Conservation (phyloP, 352 stramenopile genomes). For the Phytophthora idaei region DNA sequence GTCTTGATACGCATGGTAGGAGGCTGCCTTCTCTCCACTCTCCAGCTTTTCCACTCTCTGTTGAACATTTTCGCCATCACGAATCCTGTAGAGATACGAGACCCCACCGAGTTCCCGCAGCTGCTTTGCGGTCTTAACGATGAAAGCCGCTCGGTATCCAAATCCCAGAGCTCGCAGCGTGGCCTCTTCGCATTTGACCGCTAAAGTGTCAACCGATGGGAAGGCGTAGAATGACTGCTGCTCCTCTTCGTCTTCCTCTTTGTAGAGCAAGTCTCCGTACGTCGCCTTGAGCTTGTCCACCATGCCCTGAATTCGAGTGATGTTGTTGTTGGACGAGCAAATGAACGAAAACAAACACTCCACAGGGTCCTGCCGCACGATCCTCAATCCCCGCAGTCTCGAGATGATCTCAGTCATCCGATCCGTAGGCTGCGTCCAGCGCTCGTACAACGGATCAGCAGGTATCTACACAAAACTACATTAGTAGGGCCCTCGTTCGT, state of each 20-base stretch:
- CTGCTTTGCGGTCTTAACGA: constrained; percentile 83
- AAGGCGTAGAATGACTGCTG: constrained; percentile 85
- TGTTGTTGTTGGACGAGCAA: constrained; percentile 99
- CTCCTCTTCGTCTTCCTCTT: constrained; percentile 5
- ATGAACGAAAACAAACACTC: constrained; percentile 99
- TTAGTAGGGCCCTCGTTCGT: constrained; percentile 1
- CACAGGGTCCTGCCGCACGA: constrained; percentile 94
- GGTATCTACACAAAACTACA: constrained; percentile 18
- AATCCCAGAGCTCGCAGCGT: constrained; percentile 88
- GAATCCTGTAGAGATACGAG: constrained; percentile 64
- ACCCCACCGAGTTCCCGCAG: constrained; percentile 67
- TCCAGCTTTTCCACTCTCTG: constrained; percentile 16
- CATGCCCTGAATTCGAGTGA: constrained; percentile 95
- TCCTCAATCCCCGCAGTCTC: constrained; percentile 87
- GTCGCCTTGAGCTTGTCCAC: constrained; percentile 86
- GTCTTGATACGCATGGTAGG: constrained; percentile 50
- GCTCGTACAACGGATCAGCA: constrained; percentile 64
- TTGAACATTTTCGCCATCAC: constrained; percentile 29
- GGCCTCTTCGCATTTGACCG: constrained; percentile 68
- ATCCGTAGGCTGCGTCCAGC: constrained; percentile 76
- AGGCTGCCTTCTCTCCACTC: background rate
- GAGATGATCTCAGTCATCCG: constrained; percentile 73
- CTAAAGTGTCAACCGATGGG: constrained; percentile 84
- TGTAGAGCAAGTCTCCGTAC: constrained; percentile 84
- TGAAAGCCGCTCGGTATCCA: constrained; percentile 90